phyloP scores from a whole-genome alignment of 441 rosid genomes.

The Daphne laureola region DNA sequence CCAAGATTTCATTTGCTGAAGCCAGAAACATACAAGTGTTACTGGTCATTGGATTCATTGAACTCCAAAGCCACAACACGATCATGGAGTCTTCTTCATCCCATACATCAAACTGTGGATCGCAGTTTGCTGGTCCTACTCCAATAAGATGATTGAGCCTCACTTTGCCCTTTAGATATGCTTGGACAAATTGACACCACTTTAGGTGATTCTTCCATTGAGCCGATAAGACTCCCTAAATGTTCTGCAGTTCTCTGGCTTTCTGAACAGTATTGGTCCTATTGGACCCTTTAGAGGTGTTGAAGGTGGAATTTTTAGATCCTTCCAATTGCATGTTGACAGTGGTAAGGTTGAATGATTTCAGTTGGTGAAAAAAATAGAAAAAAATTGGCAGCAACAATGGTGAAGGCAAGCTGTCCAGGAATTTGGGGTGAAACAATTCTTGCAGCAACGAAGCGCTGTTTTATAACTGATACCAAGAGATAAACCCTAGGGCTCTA shows the following conservation, averaged over 20 bases:
- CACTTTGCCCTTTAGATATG: not conserved
- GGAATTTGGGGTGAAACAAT: no score
- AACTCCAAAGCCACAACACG: slow-evolving; percentile 2
- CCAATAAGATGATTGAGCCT: not conserved
- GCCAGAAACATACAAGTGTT: not conserved
- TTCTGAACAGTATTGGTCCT: not conserved
- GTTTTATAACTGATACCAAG: no score
- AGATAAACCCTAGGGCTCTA: no score
- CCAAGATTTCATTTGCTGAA: not conserved
- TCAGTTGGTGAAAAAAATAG: no score
- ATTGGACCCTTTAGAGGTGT: no score
- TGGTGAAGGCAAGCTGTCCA: no score
- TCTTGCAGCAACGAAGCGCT: no score
- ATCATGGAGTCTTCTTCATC: slow-evolving; percentile 4
- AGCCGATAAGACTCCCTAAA: not conserved
- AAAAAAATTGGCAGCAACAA: no score
- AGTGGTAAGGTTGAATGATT: no score
- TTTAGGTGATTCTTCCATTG: not conserved
- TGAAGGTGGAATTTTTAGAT: no score
- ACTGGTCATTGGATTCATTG: slow-evolving; percentile 3
- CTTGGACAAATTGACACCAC: not conserved
- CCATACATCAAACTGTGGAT: not conserved
- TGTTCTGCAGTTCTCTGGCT: not conserved
- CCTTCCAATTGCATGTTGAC: no score
- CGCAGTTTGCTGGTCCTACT: not conserved